A percentile compares a stretch with the other conserved stretches of the same genome.
Evolutionary conservation across 495 filamentous ascomycete species (phyloP).

Genomic region (Hypoxylon subgilvum): DNA sequence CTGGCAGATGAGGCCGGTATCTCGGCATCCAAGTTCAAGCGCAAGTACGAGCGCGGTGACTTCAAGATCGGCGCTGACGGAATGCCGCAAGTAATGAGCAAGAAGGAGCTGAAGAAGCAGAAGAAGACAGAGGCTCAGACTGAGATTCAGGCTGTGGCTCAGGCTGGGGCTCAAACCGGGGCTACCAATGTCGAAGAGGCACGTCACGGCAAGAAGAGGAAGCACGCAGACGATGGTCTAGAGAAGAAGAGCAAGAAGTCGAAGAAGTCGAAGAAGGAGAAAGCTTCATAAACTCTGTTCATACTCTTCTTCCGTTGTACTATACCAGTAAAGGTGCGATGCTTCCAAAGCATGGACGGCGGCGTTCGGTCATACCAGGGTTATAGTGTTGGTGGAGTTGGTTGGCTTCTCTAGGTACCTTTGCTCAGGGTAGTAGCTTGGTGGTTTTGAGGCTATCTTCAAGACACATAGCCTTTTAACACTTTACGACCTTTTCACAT

Average conservation of each 20-base stretch:
- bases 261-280: constrained; percentile 54
- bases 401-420: constrained; percentile 32
- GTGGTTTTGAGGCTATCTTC: constrained; percentile 21
- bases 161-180: too few species aligned
- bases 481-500: neutral
- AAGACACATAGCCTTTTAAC: constrained; percentile 11
- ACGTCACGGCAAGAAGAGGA: constrained; percentile 41
- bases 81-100: constrained; percentile 66
- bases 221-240: constrained; percentile 40
- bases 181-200: constrained; percentile 23
- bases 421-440: constrained; percentile 17
- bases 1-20: constrained; percentile 67
- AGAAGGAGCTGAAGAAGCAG: constrained; percentile 78
- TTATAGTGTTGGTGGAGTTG: constrained; percentile 41
- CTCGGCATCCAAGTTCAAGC: constrained; percentile 71
- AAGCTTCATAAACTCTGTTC: constrained; percentile 33
- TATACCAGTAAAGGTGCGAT: constrained; percentile 37
- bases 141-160: too few species aligned
- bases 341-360: constrained; percentile 34
- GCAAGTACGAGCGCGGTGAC: constrained; percentile 72
- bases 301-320: constrained; percentile 39
- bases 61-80: constrained; percentile 65
- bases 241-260: constrained; percentile 58
- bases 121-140: constrained; percentile 68
- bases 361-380: constrained; percentile 47